Conservation (phyloP, 768 basidiomycete species). For the Tricholoma sp. region DNA sequence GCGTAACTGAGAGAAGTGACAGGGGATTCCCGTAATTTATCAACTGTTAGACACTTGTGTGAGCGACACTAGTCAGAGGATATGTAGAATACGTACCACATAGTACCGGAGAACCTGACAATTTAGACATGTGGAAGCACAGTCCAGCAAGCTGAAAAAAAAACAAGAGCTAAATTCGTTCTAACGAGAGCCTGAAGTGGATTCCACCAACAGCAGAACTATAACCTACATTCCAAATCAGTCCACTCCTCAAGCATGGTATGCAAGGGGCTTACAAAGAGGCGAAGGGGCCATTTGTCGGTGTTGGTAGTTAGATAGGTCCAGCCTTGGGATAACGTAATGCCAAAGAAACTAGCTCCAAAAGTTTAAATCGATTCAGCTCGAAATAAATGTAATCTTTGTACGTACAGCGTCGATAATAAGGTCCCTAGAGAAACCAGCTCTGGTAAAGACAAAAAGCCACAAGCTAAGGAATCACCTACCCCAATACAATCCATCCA, state of each 20-base stretch:
- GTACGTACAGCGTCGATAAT: neutral
- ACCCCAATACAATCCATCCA: neutral
- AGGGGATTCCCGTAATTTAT: neutral
- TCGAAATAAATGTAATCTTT: neutral
- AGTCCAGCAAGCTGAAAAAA: neutral
- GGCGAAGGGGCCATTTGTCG: neutral
- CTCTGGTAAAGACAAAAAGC: neutral
- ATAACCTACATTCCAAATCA: neutral
- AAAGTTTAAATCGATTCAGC: neutral
- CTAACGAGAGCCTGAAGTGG: neutral
- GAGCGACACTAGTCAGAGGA: neutral
- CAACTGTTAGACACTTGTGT: neutral
- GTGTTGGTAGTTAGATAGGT: neutral
- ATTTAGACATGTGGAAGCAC: neutral
- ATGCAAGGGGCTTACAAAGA: neutral
- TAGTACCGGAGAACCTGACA: neutral
- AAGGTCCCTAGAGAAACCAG: neutral
- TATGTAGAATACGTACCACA: neutral
- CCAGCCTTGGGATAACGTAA: neutral
- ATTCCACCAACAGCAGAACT: neutral
- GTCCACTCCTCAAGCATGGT: neutral
- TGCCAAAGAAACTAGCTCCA: neutral
- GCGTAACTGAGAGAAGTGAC: neutral
- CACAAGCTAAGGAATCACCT: neutral
- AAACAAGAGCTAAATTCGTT: neutral